A percentile compares a stretch with the other conserved stretches of the same genome.
phyloP scores from a whole-genome alignment of 768 basidiomycete genomes.

The Omphalotus guepiniiformis region DNA sequence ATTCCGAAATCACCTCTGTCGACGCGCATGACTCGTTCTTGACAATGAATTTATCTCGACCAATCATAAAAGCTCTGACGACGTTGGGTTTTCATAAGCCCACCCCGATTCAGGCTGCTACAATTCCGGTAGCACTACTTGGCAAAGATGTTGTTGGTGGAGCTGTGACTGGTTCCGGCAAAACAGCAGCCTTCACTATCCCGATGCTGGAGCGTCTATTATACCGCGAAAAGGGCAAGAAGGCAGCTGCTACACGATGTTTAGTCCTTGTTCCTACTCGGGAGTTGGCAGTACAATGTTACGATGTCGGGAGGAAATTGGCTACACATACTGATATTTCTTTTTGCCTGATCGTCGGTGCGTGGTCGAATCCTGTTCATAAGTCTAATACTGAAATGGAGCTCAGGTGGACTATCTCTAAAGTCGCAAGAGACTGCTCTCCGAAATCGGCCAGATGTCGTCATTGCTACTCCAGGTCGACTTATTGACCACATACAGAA shows the following conservation, averaged over 20 bases:
- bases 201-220: slow-evolving; percentile 91
- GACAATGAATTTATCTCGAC: slow-evolving; percentile 93
- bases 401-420: slow-evolving; percentile 82
- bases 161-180: slow-evolving; percentile 96
- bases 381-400: not conserved
- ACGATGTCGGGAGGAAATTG: slow-evolving; percentile 83
- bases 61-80: slow-evolving; percentile 87
- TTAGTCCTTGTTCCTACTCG: slow-evolving; percentile 92
- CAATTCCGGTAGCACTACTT: slow-evolving; percentile 88
- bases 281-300: slow-evolving; percentile 94
- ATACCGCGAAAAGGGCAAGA: slow-evolving; percentile 87
- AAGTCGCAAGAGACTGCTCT: slow-evolving; percentile 88
- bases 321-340: slow-evolving; percentile 85
- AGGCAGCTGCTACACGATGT: slow-evolving; percentile 83
- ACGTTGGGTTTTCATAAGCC: slow-evolving; percentile 76
- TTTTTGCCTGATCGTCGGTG: slow-evolving; percentile 90
- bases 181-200: slow-evolving; percentile 96
- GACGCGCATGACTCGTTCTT: slow-evolving; percentile 76
- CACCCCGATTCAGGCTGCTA: slow-evolving; percentile 93
- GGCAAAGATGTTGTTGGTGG: slow-evolving; percentile 96
- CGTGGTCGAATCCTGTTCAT: slow-evolving; percentile 20
- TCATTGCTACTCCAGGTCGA: slow-evolving; percentile 96
- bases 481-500: slow-evolving; percentile 97
- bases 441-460: slow-evolving; percentile 84
- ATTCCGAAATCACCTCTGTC: slow-evolving; percentile 45